phyloP scores from a whole-genome alignment of 441 rosid genomes.

The Gossypium laxum region DNA sequence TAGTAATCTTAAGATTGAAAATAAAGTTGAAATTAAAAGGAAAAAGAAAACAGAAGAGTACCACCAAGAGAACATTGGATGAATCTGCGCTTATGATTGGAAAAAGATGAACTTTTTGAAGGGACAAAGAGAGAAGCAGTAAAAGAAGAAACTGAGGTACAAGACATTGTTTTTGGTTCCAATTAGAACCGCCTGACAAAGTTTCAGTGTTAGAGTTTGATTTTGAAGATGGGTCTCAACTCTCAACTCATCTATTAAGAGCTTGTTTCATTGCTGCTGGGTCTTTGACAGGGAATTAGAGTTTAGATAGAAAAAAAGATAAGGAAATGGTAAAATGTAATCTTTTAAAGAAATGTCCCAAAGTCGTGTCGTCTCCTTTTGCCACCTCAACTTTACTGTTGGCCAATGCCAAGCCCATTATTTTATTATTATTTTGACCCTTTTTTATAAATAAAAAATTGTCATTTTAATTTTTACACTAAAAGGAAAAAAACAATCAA shows the following conservation, averaged over 20 bases:
- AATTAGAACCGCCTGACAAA: neutral
- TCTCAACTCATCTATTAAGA: neutral
- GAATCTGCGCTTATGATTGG: slow-evolving; percentile 28
- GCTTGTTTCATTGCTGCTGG: neutral
- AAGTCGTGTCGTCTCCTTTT: neutral
- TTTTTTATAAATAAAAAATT: neutral
- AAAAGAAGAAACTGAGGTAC: slow-evolving; percentile 33
- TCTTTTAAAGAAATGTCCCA: neutral
- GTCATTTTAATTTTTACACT: neutral
- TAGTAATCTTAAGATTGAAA: neutral
- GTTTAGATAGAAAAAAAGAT: slow-evolving; percentile 7
- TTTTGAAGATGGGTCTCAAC: neutral
- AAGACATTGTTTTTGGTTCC: slow-evolving; percentile 34
- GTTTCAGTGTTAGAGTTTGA: neutral
- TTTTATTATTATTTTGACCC: neutral
- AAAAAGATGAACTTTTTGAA: slow-evolving; percentile 24
- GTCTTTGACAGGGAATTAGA: neutral
- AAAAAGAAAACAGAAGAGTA: slow-evolving; percentile 8
- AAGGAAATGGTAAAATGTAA: neutral
- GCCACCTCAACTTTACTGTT: slow-evolving; percentile 3
- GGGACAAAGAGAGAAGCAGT: slow-evolving; percentile 28
- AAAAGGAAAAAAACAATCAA: neutral
- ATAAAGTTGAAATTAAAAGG: neutral
- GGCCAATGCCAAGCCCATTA: neutral
- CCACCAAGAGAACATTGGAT: slow-evolving; percentile 55